Base-by-base conservation (phyloP, 805 yeast genomes). In the Torulaspora indica region DNA sequence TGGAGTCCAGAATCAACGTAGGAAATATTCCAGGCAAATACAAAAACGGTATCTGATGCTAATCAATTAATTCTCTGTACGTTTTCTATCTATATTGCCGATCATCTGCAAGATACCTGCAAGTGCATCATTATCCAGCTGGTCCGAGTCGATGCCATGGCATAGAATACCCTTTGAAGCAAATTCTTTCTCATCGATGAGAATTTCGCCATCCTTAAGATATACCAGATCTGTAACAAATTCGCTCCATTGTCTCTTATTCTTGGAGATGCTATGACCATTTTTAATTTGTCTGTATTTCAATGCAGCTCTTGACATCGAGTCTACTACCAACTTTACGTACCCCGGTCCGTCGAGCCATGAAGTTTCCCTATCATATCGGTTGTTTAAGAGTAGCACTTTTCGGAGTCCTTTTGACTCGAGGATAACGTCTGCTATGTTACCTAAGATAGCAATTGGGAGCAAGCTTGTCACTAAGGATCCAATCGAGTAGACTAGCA, bases 391-490 rank as follows among this genome's bases (percentile, higher is more conserved):
- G 8, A 90, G 61, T 12, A 89, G 60, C 5, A 89, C 71, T 55
- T 81, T 79, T 42, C 66, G 58, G 2, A 59, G 55, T 8, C 52
- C 52, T 10, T 64, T 66, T 4, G 53, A 43, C 23, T 48, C 47
- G 20, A 54, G 46, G 20, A 85, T 75, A 0, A 88, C 81, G 28
- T 73, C 73, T 0, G 90, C 90, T 6, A 85, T 73, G 2, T 95
- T 95, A 40, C 78, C 78, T 3, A 87, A 67, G 7, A 87, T 75
- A 5, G 88, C 66, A 0, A 88, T 80, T 0, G 98, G 97, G 2
- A 88, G 67, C 5, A 85, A 78, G 40, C 95, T 85, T 0, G 98
- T 90, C 82, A 85, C 85, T 29, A 90, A 68, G 1, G 95, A 85
- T 1, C 98, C 97, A 43, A 90, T 85, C 0, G 95, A 85, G 58